Percentiles rank a stretch among this genome's conserved stretches.
Evolutionary conservation across 2,329 filamentous ascomycete species (phyloP).

Genomic region (Calcarisporium arbuscula): DNA sequence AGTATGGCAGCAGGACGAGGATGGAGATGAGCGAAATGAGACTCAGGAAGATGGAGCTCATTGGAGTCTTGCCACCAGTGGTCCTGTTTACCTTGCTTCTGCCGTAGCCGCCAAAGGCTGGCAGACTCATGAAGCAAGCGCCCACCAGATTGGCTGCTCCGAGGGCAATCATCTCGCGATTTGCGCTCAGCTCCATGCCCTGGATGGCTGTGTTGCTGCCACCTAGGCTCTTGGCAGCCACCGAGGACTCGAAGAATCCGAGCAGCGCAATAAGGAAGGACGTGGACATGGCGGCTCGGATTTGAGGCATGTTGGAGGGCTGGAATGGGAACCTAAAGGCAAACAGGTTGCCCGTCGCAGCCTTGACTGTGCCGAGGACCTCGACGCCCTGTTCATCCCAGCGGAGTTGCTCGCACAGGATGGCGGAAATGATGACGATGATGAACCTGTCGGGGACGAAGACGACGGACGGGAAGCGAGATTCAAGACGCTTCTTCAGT

Average conservation of each 20-base stretch:
- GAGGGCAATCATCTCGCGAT: constrained; percentile 86
- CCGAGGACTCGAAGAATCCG: constrained; percentile 97
- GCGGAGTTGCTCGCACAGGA: constrained; percentile 67
- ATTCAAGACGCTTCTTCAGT: constrained; percentile 73
- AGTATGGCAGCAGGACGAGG: constrained; percentile 77
- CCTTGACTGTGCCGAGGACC: constrained; percentile 75
- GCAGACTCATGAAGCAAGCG: constrained; percentile 85
- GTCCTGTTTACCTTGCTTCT: constrained; percentile 91
- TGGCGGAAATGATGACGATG: constrained; percentile 77
- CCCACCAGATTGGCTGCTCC: constrained; percentile 88
- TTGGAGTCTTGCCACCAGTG: constrained; percentile 86
- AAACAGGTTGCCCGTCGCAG: constrained; percentile 65
- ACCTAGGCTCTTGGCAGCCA: constrained; percentile 86
- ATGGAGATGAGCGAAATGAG: constrained; percentile 77
- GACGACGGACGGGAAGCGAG: constrained; percentile 70
- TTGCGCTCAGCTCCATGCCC: constrained; percentile 78
- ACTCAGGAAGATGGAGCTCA: constrained; percentile 85
- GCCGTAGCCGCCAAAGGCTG: constrained; percentile 93
- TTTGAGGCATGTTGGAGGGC: constrained; percentile 68
- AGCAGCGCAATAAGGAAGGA: constrained; percentile 89
- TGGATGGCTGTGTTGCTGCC: constrained; percentile 62
- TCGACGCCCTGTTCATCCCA: constrained; percentile 80
- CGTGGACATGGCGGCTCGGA: constrained; percentile 81
- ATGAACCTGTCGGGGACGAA: constrained; percentile 89
- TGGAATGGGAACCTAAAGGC: constrained; percentile 83